Evolutionary conservation across 306 rosid genomes (phyloP), one percentile per base, ranked within the genome.

Genomic region (Lotus japonicus): DNA sequence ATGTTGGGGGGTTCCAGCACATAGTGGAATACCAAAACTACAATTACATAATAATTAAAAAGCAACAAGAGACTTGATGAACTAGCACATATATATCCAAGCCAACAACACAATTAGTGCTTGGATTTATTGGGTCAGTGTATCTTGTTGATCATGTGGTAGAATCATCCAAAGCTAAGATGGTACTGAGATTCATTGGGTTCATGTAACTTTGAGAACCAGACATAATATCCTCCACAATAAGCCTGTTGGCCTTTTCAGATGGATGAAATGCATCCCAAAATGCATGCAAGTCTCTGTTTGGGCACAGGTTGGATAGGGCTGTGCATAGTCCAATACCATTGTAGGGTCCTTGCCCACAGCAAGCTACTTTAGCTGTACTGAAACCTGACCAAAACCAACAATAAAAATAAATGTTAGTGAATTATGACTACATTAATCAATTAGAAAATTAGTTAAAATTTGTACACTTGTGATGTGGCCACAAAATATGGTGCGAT

Each of bases 261-360:
- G 95, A 77, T 9, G 97, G 97, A 71, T 90, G 97, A 28, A 88
- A 90, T 41, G 92, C 13, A 77, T 90, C 97, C 97, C 97, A 90
- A 76, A 90, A 90, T 17, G 85, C 95, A 68, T 90, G 61, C 9
- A 8, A 2, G 3, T 83, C 68, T 76, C 97, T 80, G 12, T 88
- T 75, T 0, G 87, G 66, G 68, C 97, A 90, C 50, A 90, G 18
- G 66, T 81, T 86, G 0, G 97, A 88, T 5, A 68, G 72, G 26
- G 10, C 5, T 1, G 95, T 88, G 86, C 97, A 90, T 5, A 88
- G 72, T 7, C 97, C 97, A 1, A 90, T 0, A 2, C 97, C 97
- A 60, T 90, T 90, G 52, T 75, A 79, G 8, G 92, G 95, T 62
- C 97, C 97, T 79, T 90, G 97, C 2, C 97, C 97, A 63, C 97